These are phyloP conservation scores for Cladosporium sp. DNA, from an alignment of 2,329 filamentous ascomycete genomes.

Conservation along the genomic window DNA sequence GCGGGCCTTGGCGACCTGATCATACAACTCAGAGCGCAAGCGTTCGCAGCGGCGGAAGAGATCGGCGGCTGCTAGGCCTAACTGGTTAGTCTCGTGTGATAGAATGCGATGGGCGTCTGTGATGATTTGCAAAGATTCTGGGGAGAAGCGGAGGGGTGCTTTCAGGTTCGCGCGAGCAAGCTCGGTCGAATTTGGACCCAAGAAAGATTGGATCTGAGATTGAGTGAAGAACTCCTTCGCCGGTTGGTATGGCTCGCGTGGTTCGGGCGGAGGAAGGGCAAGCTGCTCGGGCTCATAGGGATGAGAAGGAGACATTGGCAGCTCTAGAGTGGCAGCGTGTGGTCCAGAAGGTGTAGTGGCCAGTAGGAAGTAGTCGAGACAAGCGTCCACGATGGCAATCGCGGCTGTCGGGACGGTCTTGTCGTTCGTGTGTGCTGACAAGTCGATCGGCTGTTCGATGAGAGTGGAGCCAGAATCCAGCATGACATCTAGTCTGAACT, in stretches of 20 bases:
- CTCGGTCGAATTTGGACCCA: conserved; percentile 42
- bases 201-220: conserved; percentile 47
- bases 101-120: conserved; percentile 69
- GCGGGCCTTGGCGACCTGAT: conserved; percentile 63
- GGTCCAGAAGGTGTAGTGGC: conserved; percentile 46
- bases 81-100: conserved; percentile 62
- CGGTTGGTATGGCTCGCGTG: conserved; percentile 50
- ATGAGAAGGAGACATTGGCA: conserved; percentile 34
- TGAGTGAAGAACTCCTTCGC: conserved; percentile 47
- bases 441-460: conserved; percentile 45
- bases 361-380: conserved; percentile 56
- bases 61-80: conserved; percentile 67
- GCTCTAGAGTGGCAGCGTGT: conserved; percentile 50
- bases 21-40: conserved; percentile 62
- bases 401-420: conserved; percentile 33
- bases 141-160: conserved; percentile 66
- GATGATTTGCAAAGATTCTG: conserved; percentile 66
- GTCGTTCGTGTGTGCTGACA: conserved; percentile 31
- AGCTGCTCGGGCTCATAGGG: conserved; percentile 17
- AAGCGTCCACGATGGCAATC: conserved; percentile 53
- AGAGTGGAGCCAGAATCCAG: conserved; percentile 48
- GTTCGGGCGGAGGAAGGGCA: conserved; percentile 47
- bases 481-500: conserved; percentile 54
- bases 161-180: conserved; percentile 55
- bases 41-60: conserved; percentile 67